A percentile compares a stretch with the other conserved stretches of the same genome.
Evolutionary conservation across 345 rosid species (phyloP).

Genomic region (Populus deltoides): DNA sequence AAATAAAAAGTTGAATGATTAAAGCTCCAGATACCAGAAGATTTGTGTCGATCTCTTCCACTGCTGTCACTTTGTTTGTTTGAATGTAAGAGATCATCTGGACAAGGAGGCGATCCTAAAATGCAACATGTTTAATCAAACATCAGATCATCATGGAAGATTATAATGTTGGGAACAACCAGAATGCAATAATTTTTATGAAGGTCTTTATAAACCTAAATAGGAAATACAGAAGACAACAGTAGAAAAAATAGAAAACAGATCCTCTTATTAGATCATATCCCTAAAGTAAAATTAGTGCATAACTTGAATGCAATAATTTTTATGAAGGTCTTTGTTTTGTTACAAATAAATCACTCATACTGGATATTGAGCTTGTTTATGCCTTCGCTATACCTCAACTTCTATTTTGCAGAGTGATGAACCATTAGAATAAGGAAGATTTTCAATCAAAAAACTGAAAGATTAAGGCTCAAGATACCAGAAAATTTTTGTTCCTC

Average conservation of each 20-base stretch:
- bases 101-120: constrained; percentile 47
- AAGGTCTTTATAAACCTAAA: background rate
- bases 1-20: background rate
- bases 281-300: no score
- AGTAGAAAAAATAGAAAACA: no score
- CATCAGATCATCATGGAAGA: constrained; percentile 1
- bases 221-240: background rate
- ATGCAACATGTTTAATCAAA: constrained; percentile 3
- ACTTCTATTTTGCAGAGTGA: no score
- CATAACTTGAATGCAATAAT: no score
- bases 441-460: background rate
- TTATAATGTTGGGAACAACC: background rate
- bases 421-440: background rate
- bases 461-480: constrained; percentile 22
- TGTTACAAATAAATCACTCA: no score
- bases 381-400: no score
- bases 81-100: constrained; percentile 51
- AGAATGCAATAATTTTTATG: background rate
- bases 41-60: constrained; percentile 28
- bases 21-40: constrained; percentile 44
- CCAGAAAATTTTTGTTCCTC: constrained; percentile 44
- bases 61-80: constrained; percentile 38
- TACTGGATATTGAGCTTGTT: no score
- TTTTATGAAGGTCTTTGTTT: no score
- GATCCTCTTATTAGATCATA: no score